phyloP scores from a whole-genome alignment of 2,329 filamentous ascomycete species.

The Fonsecaea monophora region DNA sequence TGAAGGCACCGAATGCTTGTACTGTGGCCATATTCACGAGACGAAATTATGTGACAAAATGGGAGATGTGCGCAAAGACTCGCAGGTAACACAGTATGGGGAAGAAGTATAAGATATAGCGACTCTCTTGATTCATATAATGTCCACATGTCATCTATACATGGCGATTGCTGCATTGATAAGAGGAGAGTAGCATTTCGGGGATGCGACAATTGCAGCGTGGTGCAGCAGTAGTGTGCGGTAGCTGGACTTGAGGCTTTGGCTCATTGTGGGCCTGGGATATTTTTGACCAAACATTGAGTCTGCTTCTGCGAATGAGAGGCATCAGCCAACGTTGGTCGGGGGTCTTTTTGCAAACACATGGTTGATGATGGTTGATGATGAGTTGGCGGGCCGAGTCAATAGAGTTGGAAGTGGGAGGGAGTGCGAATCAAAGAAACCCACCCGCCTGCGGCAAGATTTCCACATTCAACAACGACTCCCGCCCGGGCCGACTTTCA shows the following conservation, averaged over 20 bases:
- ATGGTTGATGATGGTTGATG: background rate
- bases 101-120: background rate
- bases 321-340: background rate
- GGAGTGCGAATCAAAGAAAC: background rate
- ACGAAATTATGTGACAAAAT: background rate
- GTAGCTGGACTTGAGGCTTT: background rate
- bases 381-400: background rate
- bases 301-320: background rate
- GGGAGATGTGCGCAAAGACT: background rate
- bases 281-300: background rate
- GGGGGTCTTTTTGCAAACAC: background rate
- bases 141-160: background rate
- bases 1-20: constrained; percentile 48
- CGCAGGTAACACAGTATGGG: background rate
- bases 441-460: background rate
- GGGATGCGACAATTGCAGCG: background rate
- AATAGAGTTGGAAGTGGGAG: background rate
- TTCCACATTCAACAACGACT: background rate
- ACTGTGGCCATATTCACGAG: constrained; percentile 45
- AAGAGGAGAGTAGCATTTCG: background rate
- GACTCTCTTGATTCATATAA: background rate
- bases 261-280: background rate
- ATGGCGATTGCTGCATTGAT: background rate
- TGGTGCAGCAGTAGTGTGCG: background rate
- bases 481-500: background rate